Evolutionary conservation across 805 yeast genomes (phyloP).

Genomic region (Babjeviella inositovora): DNA sequence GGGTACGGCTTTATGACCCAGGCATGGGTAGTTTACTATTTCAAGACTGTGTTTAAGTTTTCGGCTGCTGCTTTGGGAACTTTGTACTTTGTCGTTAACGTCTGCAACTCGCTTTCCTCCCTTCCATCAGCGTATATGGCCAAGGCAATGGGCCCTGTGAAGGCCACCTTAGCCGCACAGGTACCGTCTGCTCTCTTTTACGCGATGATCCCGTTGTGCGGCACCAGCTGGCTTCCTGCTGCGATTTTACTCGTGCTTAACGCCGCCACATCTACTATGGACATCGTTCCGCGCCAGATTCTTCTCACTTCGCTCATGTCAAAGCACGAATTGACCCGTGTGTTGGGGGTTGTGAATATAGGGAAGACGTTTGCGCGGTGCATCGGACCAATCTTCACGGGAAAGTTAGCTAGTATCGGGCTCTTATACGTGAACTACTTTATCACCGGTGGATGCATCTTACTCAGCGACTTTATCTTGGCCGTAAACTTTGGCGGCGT

Average conservation of each 20-base stretch:
- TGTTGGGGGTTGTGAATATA: slow-evolving; percentile 75
- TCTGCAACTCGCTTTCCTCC: slow-evolving; percentile 52
- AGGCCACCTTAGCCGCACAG: slow-evolving; percentile 60
- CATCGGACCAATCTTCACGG: slow-evolving; percentile 70
- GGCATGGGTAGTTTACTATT: slow-evolving; percentile 80
- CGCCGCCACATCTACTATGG: slow-evolving; percentile 64
- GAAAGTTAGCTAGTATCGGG: slow-evolving; percentile 42
- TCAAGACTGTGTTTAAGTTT: slow-evolving; percentile 36
- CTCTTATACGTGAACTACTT: slow-evolving; percentile 31
- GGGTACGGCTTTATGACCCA: slow-evolving; percentile 83
- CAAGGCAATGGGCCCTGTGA: slow-evolving; percentile 57
- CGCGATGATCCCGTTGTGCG: slow-evolving; percentile 30
- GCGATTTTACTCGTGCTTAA: slow-evolving; percentile 34
- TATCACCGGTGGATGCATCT: slow-evolving; percentile 31
- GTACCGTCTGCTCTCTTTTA: slow-evolving; percentile 62
- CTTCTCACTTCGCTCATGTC: slow-evolving; percentile 53
- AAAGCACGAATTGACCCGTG: slow-evolving; percentile 50
- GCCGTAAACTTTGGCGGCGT: slow-evolving; percentile 22
- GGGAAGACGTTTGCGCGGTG: slow-evolving; percentile 78
- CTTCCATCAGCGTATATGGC: slow-evolving; percentile 65
- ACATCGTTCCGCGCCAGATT: slow-evolving; percentile 83
- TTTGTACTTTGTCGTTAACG: slow-evolving; percentile 47
- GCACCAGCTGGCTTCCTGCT: slow-evolving; percentile 20
- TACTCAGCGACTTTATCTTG: slow-evolving; percentile 28
- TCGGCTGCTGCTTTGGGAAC: slow-evolving; percentile 47